Percentiles rank a stretch among this genome's conserved stretches.
phyloP scores from a whole-genome alignment of 257 asterid species.

The Thymus quinquecostatus region DNA sequence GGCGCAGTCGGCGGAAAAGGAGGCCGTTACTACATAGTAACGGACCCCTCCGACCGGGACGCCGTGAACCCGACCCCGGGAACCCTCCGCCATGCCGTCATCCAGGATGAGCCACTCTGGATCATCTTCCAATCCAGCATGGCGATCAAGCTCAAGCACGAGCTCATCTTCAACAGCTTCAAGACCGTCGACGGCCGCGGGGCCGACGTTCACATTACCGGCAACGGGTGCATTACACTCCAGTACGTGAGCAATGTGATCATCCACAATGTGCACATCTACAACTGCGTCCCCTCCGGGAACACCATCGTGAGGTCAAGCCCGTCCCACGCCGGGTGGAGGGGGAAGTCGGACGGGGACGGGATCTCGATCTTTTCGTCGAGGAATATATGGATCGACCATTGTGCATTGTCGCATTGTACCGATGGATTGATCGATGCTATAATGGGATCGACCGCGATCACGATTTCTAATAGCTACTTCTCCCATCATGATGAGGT shows the following conservation, averaged over 20 bases:
- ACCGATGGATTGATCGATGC: slow-evolving; percentile 84
- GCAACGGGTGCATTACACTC: slow-evolving; percentile 74
- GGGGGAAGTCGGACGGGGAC: slow-evolving; percentile 86
- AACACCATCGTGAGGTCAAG: slow-evolving; percentile 59
- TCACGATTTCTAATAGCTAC: slow-evolving; percentile 74
- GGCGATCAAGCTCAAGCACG: slow-evolving; percentile 70
- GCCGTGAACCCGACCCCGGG: slow-evolving; percentile 62
- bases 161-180: slow-evolving; percentile 64
- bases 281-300: slow-evolving; percentile 70
- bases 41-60: slow-evolving; percentile 77
- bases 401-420: slow-evolving; percentile 74
- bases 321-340: slow-evolving; percentile 67
- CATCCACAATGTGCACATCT: slow-evolving; percentile 64
- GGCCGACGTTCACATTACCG: slow-evolving; percentile 62
- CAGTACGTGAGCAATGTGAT: slow-evolving; percentile 68
- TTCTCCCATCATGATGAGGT: slow-evolving; percentile 80
- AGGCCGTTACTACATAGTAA: slow-evolving; percentile 66
- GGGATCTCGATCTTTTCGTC: slow-evolving; percentile 67
- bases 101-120: slow-evolving; percentile 90
- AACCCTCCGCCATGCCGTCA: slow-evolving; percentile 81
- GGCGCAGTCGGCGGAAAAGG: slow-evolving; percentile 71
- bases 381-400: slow-evolving; percentile 79
- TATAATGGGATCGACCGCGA: slow-evolving; percentile 80
- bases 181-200: slow-evolving; percentile 83
- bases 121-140: slow-evolving; percentile 64